Conservation (phyloP, 2,329 filamentous ascomycete genomes). For the Pestalotiopsis sp. region DNA sequence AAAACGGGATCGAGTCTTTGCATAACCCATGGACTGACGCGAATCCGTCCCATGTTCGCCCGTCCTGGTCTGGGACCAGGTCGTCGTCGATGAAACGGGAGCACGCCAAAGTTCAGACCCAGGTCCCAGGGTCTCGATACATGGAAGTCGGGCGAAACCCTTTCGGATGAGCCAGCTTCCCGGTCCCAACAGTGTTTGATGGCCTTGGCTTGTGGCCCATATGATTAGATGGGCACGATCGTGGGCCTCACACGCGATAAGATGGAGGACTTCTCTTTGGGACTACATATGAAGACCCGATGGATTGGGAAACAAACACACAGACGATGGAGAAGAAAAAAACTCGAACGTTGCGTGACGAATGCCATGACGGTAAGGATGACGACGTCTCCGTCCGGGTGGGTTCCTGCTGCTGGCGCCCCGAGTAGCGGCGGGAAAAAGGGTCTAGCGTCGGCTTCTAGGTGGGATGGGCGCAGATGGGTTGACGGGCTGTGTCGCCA, state of each 20-base stretch:
- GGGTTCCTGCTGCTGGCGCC: background rate
- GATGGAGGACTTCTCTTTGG: too few species aligned
- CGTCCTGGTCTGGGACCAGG: background rate
- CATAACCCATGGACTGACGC: background rate
- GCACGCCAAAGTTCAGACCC: background rate
- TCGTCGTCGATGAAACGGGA: background rate
- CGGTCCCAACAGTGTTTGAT: background rate
- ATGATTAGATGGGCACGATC: background rate
- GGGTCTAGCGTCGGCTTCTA: background rate
- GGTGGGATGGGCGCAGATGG: background rate
- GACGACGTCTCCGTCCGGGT: background rate
- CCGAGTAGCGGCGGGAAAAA: background rate
- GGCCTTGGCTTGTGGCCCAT: background rate
- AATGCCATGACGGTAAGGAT: background rate
- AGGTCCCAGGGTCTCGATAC: background rate
- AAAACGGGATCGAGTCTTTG: background rate
- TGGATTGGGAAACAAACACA: too few species aligned
- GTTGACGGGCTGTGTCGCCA: background rate
- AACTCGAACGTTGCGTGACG: background rate
- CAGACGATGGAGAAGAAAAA: background rate
- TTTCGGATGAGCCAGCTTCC: background rate
- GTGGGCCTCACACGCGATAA: background rate
- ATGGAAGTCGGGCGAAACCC: background rate
- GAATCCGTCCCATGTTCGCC: background rate
- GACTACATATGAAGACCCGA: too few species aligned